Base-by-base conservation (phyloP, 1,139 yeast species). In the Diutina neorugosa region DNA sequence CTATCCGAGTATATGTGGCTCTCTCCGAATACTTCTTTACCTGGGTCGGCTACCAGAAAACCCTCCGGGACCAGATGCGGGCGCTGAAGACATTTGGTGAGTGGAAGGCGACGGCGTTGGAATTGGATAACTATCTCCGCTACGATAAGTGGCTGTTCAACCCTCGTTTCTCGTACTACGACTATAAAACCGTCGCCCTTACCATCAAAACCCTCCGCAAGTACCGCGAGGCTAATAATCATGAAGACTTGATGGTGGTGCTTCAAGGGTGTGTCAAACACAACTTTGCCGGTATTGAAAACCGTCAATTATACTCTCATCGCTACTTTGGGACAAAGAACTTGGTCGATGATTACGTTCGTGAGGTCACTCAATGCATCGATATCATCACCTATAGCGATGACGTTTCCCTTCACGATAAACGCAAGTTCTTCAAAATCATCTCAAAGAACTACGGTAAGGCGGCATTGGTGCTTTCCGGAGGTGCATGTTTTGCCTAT, bases 401-500 rank as follows among this genome's bases (percentile, higher is more conserved):
- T 25, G 58, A 55, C 34, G 63, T 84, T 0, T 60, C 75, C 2
- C 55, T 63, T 1, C 69, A 66, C 1, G 65, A 70, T 1, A 84
- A 83, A 61, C 68, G 76, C 42, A 65, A 69, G n/a, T 76, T 85
- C 57, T 84, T 86, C 67, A 74, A 76, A 54, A 74, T 77, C 21
- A 73, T 82, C 25, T 76, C 76, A 66, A 79, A 80, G 60, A 85
- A 84, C 61, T 83, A 80, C 62, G 95, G 94, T 7, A 80, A 78
- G 57, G 73, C 90, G 0, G 91, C 94, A 0, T 68, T 86, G 21
- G 83, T 89, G 58, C 71, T 86, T 43, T 80, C 86, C 55, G 94
- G 95, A 1, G 95, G 94, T 14, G 95, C 91, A 0, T 79, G 87
- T 48, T 86, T 86, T 66, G 81, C 91, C 1, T 84, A 84, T 60